Evolutionary conservation across 2,329 filamentous ascomycete species (phyloP).

Genomic region (Neopestalotiopsis clavispora): DNA sequence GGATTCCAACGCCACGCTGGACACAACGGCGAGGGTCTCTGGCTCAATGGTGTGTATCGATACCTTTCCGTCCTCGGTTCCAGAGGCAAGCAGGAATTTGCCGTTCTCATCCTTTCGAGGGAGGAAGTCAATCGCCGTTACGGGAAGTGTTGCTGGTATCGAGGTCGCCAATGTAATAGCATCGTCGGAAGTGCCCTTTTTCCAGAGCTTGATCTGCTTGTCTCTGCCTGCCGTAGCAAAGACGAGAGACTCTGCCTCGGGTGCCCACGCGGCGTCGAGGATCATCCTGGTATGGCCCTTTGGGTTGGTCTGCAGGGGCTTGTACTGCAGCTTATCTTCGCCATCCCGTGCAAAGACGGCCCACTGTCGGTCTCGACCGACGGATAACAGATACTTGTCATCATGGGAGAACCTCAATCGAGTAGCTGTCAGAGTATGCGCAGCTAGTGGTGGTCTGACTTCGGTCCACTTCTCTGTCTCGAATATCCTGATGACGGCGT

Average conservation of each 20-base stretch:
- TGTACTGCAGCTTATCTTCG: constrained; percentile 49
- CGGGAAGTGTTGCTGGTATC: constrained; percentile 61
- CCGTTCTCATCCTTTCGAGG: constrained; percentile 34
- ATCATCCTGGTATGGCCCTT: constrained; percentile 96
- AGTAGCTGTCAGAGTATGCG: constrained; percentile 86
- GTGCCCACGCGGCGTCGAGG: constrained; percentile 84
- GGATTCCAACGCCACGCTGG: constrained; percentile 38
- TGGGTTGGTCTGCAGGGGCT: constrained; percentile 66
- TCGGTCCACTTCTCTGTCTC: constrained; percentile 89
- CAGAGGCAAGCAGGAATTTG: constrained; percentile 55
- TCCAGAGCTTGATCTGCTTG: constrained; percentile 81
- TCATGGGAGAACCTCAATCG: constrained; percentile 79
- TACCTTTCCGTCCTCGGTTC: constrained; percentile 59
- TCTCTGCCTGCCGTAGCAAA: constrained; percentile 93
- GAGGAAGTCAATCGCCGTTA: constrained; percentile 75
- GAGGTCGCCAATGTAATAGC: constrained; percentile 58
- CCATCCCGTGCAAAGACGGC: constrained; percentile 66
- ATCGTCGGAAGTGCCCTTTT: constrained; percentile 25
- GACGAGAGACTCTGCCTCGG: constrained; percentile 45
- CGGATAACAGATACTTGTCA: constrained; percentile 78
- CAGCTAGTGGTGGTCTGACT: constrained; percentile 79
- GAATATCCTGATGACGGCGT: constrained; percentile 91
- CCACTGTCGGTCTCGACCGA: constrained; percentile 92
- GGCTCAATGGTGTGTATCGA: constrained; percentile 47
- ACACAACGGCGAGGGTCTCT: constrained; percentile 42